A percentile compares a stretch with the other conserved stretches of the same genome.
phyloP scores from a whole-genome alignment of 148 eudicot genomes.

The Rhododendron ferrugineum region DNA sequence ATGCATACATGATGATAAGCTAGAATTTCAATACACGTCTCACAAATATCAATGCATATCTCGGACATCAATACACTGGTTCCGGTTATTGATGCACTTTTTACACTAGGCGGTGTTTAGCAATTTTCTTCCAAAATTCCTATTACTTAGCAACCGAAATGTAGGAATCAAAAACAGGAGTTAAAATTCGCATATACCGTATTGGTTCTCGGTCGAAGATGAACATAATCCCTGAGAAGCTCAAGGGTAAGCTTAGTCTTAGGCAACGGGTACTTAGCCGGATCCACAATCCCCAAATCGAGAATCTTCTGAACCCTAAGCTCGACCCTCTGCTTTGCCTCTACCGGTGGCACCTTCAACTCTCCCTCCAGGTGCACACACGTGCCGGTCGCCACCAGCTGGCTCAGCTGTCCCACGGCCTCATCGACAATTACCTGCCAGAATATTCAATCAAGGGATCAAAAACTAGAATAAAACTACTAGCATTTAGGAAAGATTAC shows the following conservation, averaged over 20 bases:
- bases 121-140: neutral
- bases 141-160: neutral
- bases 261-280: constrained; percentile 76
- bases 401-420: constrained; percentile 29
- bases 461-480: neutral
- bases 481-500: neutral
- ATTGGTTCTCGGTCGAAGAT: constrained; percentile 80
- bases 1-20: neutral
- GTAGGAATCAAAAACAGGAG: neutral
- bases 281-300: constrained; percentile 52
- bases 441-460: neutral
- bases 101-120: neutral
- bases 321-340: constrained; percentile 59
- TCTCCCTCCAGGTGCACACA: constrained; percentile 52
- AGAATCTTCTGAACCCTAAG: constrained; percentile 49
- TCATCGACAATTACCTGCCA: constrained; percentile 33
- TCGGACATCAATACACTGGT: neutral
- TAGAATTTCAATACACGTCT: neutral
- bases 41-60: neutral
- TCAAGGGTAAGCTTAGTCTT: constrained; percentile 73
- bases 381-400: constrained; percentile 54
- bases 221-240: constrained; percentile 65
- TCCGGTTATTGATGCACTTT: neutral
- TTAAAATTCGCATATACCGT: constrained; percentile 26
- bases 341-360: constrained; percentile 60